A percentile compares a stretch with the other conserved stretches of the same genome.
Evolutionary conservation across 78 protist genomes (phyloP).

Genomic region (Polysphondylium violaceum): DNA sequence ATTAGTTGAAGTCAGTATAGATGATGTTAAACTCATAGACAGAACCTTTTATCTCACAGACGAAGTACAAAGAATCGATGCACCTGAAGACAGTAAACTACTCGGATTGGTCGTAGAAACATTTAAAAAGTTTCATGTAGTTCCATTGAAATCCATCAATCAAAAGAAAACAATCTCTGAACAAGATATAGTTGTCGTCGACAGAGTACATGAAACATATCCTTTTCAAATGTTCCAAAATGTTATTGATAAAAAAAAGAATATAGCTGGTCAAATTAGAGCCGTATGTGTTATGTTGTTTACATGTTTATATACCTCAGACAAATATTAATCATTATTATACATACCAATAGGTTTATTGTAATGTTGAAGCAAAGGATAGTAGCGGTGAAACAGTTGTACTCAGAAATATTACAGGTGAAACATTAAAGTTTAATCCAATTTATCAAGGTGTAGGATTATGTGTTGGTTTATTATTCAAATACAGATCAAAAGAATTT

Average conservation of each 20-base stretch:
- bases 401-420: neutral
- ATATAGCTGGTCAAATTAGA: neutral
- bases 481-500: neutral
- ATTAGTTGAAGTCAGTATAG: neutral
- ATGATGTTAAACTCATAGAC: slow-evolving; percentile 23
- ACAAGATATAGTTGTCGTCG: neutral
- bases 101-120: slow-evolving; percentile 2
- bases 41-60: slow-evolving; percentile 33
- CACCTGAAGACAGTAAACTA: neutral
- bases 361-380: neutral
- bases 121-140: neutral
- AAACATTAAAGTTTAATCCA: neutral
- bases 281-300: neutral
- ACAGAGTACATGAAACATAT: neutral
- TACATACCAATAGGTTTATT: neutral
- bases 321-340: neutral
- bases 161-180: neutral
- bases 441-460: neutral
- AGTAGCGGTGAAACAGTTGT: neutral
- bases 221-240: neutral
- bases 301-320: neutral
- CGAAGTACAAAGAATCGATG: slow-evolving; percentile 21
- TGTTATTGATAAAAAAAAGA: neutral
- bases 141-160: slow-evolving; percentile 9
- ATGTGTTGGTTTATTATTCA: neutral